Evolutionary conservation across 2,329 filamentous ascomycete genomes (phyloP).

Genomic region (Aspergillus viridinutans): DNA sequence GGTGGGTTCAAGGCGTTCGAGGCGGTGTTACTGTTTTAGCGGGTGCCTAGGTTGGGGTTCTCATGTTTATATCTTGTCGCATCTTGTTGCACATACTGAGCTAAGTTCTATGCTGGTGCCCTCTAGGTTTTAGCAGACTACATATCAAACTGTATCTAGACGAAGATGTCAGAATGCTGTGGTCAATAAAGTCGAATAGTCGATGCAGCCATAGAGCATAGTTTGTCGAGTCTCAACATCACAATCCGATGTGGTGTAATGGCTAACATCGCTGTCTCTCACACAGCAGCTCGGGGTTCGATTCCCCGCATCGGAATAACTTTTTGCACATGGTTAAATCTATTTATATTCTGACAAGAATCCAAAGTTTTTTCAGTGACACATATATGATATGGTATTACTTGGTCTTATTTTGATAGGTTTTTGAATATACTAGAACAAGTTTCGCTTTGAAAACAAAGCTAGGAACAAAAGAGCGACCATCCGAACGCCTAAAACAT

Average conservation of each 20-base stretch:
- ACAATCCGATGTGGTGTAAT: background rate
- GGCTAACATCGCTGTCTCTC: background rate
- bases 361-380: too few relatives aligned
- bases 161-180: background rate
- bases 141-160: background rate
- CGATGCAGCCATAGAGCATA: too few relatives aligned
- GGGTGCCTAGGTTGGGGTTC: slow-evolving; percentile 1
- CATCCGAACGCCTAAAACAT: background rate
- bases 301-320: background rate
- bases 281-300: background rate
- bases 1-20: background rate
- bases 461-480: background rate
- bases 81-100: background rate
- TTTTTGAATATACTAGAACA: background rate
- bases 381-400: background rate
- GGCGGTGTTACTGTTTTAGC: slow-evolving; percentile 4
- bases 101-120: background rate
- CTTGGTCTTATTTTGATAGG: background rate
- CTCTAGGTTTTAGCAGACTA: background rate
- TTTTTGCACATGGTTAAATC: background rate
- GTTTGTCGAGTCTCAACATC: background rate
- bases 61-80: background rate
- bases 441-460: background rate
- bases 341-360: too few relatives aligned
- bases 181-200: background rate